Conservation (phyloP, 139 green algal genomes). For the Astrephomene gubernaculifera region DNA sequence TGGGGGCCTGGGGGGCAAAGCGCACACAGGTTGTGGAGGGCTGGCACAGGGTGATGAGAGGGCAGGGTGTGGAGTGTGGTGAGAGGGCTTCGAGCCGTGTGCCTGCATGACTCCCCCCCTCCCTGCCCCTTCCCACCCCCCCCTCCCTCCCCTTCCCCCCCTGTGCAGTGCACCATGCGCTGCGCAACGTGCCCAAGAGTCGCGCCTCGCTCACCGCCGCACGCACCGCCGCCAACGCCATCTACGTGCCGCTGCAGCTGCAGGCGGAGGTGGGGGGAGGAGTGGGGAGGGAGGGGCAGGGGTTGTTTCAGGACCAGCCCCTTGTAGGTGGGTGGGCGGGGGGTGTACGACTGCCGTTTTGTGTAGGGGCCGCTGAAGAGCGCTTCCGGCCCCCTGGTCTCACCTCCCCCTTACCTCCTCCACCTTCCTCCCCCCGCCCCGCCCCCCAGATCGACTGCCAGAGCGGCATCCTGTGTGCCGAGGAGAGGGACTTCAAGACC, state of each 20-base stretch:
- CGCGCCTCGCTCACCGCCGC: constrained; percentile 95
- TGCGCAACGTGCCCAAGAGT: constrained; percentile 94
- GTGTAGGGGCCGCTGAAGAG: no score
- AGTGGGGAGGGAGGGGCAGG: not conserved
- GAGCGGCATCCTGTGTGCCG: constrained; percentile 93
- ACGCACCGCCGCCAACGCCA: constrained; percentile 95
- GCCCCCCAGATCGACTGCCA: constrained; percentile 89
- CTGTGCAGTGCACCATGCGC: constrained; percentile 87
- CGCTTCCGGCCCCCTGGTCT: not conserved
- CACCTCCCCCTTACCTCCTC: no score
- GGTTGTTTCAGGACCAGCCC: no score
- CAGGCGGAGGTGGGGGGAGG: constrained; percentile 79
- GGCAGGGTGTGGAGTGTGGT: not conserved
- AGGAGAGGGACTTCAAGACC: constrained; percentile 99
- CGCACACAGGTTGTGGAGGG: not conserved
- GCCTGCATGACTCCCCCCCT: not conserved
- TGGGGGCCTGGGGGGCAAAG: not conserved
- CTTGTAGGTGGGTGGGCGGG: not conserved
- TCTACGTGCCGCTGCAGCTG: constrained; percentile 94
- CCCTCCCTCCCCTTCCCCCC: no score
- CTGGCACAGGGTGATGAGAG: not conserved
- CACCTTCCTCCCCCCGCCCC: not conserved
- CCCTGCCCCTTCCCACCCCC: not conserved
- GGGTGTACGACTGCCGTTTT: no score
- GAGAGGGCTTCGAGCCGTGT: not conserved